Base-by-base conservation (phyloP, 1,284 basidiomycete genomes). In the Sanghuangporus baumii region DNA sequence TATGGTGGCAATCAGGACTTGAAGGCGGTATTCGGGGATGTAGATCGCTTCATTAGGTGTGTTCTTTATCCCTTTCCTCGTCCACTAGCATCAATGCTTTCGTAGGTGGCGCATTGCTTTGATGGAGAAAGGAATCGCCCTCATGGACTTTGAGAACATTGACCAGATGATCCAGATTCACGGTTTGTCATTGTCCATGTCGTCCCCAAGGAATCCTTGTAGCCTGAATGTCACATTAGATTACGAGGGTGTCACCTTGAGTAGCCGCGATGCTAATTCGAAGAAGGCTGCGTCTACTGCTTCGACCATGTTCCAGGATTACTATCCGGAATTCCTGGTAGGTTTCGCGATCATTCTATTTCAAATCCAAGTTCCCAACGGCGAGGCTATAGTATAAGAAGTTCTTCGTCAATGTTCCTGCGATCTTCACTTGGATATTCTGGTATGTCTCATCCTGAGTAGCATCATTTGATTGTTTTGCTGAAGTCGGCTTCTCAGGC, bases 281-380 rank as follows among this genome's bases (percentile, higher is more conserved):
- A 91, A 92, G 74, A 82, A 79, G 23, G 90, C 90, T 9, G 89
- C 89, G 1, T 76, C 81, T 0, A 84, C 89, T 69, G 86, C 88
- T 8, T 81, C 84, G 4, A 84, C 77, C 68, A 87, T 91, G 68
- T 92, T 92, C 74, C 77, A 82, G 64, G 78, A 78, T 66, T 82
- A 91, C 71, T 92, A 92, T 68, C 90, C 90, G 0, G 90, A 92
- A 71, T 79, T 91, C 66, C 75, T 92, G 55, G 88, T 89, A 60
- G 62, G 86, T 74, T 2, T 7, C n/a, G 41, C 64, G 36, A 14
- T 34, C 52, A 16, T 37, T 46, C 18, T 51, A 47, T 56, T 46
- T 18, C 12, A 34, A 20, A 20, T 43, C 40, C 34, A 26, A 18
- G 20, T 8, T 37, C 57, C 40, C 56, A 56, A 43, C 31, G 18